These are phyloP conservation scores for Trichoderma atroviride DNA, from an alignment of 2,329 filamentous ascomycete genomes.

Conservation along the genomic window DNA sequence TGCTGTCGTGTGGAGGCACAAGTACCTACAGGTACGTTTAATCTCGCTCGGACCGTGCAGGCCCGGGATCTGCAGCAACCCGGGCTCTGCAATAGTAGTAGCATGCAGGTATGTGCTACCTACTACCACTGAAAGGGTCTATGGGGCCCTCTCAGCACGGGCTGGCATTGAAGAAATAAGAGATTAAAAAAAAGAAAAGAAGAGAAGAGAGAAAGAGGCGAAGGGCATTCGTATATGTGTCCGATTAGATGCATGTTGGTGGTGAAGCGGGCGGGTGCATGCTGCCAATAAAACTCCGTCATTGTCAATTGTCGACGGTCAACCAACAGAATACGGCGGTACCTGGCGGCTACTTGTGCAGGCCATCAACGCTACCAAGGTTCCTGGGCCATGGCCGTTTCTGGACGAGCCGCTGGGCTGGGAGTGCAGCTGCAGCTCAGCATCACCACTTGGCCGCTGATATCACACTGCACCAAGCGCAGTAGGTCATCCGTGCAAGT, in stretches of 20 bases:
- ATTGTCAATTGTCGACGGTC: neutral
- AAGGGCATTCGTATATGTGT: neutral
- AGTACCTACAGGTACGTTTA: conserved; percentile 14
- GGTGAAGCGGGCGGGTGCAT: neutral
- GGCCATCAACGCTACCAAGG: neutral
- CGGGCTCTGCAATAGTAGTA: conserved; percentile 2
- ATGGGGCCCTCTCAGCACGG: neutral
- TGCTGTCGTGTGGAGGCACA: conserved; percentile 13
- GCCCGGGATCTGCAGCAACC: conserved; percentile 18
- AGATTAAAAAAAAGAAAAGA: neutral
- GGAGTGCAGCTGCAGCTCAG: neutral
- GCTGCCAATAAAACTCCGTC: neutral
- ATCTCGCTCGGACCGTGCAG: conserved; percentile 22
- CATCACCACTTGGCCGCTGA: neutral
- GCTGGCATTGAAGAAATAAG: neutral
- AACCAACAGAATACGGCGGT: neutral
- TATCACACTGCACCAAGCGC: neutral
- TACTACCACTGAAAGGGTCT: neutral
- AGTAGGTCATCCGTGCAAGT: neutral
- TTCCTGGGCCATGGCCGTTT: neutral
- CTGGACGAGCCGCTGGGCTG: neutral
- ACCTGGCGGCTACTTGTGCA: neutral
- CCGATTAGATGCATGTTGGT: neutral
- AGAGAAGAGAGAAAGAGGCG: neutral
- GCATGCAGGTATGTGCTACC: neutral